A percentile compares a stretch with the other conserved stretches of the same genome.
phyloP scores from a whole-genome alignment of 2,329 filamentous ascomycete species.

The Fusarium sp. region DNA sequence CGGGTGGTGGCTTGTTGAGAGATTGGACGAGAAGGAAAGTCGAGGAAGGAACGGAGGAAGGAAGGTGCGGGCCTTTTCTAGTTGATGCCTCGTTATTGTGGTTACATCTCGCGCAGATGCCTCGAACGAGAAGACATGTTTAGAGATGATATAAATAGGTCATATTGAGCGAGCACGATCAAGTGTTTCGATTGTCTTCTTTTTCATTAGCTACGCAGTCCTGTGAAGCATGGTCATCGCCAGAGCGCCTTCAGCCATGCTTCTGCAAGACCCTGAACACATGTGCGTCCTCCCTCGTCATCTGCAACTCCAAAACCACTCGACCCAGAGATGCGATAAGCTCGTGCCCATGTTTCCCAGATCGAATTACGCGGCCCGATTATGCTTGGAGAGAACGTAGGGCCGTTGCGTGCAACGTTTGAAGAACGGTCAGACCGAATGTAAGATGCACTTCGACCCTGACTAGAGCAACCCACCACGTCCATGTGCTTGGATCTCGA shows the following conservation, averaged over 20 bases:
- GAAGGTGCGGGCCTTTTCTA: constrained; percentile 30
- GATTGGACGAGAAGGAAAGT: neutral
- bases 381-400: neutral
- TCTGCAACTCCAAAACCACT: neutral
- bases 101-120: constrained; percentile 16
- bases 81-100: neutral
- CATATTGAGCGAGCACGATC: neutral
- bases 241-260: neutral
- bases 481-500: neutral
- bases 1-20: neutral
- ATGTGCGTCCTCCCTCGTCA: constrained; percentile 15
- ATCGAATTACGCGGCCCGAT: constrained; percentile 15
- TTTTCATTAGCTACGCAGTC: neutral
- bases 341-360: constrained; percentile 1
- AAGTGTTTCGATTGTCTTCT: neutral
- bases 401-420: neutral
- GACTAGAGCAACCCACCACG: neutral
- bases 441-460: neutral
- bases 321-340: constrained; percentile 26
- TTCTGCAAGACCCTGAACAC: constrained; percentile 4
- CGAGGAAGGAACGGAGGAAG: neutral
- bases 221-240: neutral
- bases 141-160: neutral
- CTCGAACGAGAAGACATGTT: neutral
- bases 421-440: neutral